A percentile compares a stretch with the other conserved stretches of the same genome.
Evolutionary conservation across 2,329 filamentous ascomycete species (phyloP).

Genomic region (Penicillium janthinellum): DNA sequence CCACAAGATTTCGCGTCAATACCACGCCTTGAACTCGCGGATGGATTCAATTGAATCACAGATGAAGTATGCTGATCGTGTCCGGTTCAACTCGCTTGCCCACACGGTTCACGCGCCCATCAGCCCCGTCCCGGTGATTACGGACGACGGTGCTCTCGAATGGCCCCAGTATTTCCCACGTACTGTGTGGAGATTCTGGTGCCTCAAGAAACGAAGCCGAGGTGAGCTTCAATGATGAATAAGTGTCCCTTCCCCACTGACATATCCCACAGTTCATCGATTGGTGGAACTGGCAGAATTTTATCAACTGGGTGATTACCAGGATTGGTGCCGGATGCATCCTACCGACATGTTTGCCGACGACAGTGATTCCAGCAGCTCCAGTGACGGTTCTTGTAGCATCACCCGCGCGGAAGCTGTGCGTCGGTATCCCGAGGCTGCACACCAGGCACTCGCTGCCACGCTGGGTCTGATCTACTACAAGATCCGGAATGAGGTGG

Average conservation of each 20-base stretch:
- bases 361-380: constrained; percentile 44
- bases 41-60: constrained; percentile 31
- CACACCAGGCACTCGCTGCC: constrained; percentile 44
- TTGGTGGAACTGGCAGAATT: constrained; percentile 44
- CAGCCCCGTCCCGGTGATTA: constrained; percentile 38
- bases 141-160: constrained; percentile 37
- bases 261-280: constrained; percentile 36
- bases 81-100: constrained; percentile 45
- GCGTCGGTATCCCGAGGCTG: constrained; percentile 40
- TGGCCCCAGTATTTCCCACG: constrained; percentile 43
- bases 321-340: constrained; percentile 43
- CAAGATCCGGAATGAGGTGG: constrained; percentile 45
- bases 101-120: constrained; percentile 42
- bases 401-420: constrained; percentile 41
- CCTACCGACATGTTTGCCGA: constrained; percentile 32
- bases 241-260: constrained; percentile 4
- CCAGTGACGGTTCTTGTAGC: constrained; percentile 39
- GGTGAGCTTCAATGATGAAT: constrained; percentile 32
- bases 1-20: constrained; percentile 36
- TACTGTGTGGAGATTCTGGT: constrained; percentile 47
- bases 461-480: constrained; percentile 45
- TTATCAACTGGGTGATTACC: constrained; percentile 43
- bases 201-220: constrained; percentile 44
- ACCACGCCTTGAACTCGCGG: constrained; percentile 23
- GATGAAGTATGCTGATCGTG: constrained; percentile 33